Base-by-base conservation (phyloP, 2,329 filamentous ascomycete species). In the Botryotinia calthae region DNA sequence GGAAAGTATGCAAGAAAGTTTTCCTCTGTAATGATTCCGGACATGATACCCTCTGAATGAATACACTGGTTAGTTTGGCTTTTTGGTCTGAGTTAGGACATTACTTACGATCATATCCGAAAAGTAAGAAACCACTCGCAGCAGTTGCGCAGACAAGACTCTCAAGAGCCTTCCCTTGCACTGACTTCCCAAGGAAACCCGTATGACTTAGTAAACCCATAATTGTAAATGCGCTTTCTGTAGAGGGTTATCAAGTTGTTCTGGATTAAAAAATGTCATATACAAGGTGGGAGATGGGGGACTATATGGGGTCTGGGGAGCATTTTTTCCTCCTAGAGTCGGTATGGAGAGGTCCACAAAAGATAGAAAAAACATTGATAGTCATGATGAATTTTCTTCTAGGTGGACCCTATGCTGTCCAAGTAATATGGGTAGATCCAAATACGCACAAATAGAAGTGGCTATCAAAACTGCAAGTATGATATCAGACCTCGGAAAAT, bases 1-100 rank as follows among this genome's bases (percentile, higher is more conserved):
- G 72, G 66, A 75, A 75, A 72, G 76, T 74, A 42, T 25, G 51
- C 22, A 1, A 79, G 78, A 1, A 85, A 84, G 78, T 89, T 85
- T 75, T 88, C 87, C 54, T 83, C 79, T 0, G 87, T 88, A 75
- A 90, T 90, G 37, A 67, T 73, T 48, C 70, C 70, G 22, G 70
- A 72, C 70, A 72, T 72, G 40, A 72, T 72, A 31, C 70, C 70
- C 70, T 72, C 70, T 72, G 28, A 48, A 72, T 72, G 28, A 48
- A 72, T 18, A 20, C 1, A 51, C 14, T 28, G 12, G 22, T 72
- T 58, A 54, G 40, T 22, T 58, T 10, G 14, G 8, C n/a, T 46
- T 25, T 54, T 28, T 42, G n/a, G 25, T 66, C 44, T 42, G 20
- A 59, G 3, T 34, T 61, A 18, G 48, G 44, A 66, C 51, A 54